Evolutionary conservation across 2,329 filamentous ascomycete species (phyloP), one percentile per base, ranked within the genome.

Genomic region (Magnaporthales sp.): DNA sequence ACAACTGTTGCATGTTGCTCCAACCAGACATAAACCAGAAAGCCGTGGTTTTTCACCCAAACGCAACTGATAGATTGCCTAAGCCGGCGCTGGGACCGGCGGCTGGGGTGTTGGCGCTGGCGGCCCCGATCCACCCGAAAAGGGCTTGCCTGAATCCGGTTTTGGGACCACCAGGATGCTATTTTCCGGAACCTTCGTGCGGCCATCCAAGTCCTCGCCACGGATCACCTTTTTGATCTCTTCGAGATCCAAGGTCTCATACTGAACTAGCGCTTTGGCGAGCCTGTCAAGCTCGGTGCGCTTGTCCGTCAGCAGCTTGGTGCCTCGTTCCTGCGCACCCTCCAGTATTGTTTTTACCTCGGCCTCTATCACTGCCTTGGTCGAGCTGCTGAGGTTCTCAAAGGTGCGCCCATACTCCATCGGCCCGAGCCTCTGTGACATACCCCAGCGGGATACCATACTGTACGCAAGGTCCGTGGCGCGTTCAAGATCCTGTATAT

Each of bases 161-260:
- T 27, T 60, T 60, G 92, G 92, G 19, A 94, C 77, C 73, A 91
- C 89, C 75, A 93, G 87, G 56, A 58, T 31, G 1, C 86, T 87
- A 24, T 83, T 79, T 66, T 82, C 77, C 24, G 86, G 82, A 68
- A 86, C 80, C 68, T 83, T 84, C 64, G 91, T 78, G 68, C 91
- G 91, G 62, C 86, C 84, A 0, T 88, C 83, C 51, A 99, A 81
- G 74, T 91, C 89, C 79, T 97, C 92, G 46, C 95, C 95, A 65
- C 86, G 87, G 70, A 99, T 89, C 6, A 98, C 91, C 80, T 91
- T 92, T 77, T 93, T 88, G 69, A 98, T 96, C 77, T 99, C 95
- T 3, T 90, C 88, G 77, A 90, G 91, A 76, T 91, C 90, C 65
- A 99, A 80, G 0, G 93, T 97, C 81, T 99, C 95, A 77, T 97